phyloP scores from a whole-genome alignment of 176 grass and related monocot genomes.

The Bothriochloa decipiens region DNA sequence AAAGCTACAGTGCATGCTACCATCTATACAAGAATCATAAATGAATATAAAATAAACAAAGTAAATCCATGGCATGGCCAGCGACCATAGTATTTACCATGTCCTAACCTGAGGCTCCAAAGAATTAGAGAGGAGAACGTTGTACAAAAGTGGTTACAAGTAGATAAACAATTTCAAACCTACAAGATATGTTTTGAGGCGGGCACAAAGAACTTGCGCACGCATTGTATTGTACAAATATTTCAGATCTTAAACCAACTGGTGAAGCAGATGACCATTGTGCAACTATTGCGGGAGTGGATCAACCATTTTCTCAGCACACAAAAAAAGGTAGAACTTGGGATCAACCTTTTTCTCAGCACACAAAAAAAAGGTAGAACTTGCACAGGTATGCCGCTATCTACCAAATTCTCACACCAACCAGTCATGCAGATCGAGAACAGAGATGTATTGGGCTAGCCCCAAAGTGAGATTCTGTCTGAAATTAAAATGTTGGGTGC shows the following conservation, averaged over 20 bases:
- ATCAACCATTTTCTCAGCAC: neutral
- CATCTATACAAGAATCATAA: neutral
- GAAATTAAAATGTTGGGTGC: neutral
- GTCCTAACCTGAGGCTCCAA: neutral
- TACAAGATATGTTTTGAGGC: neutral
- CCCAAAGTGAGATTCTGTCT: neutral
- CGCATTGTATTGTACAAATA: neutral
- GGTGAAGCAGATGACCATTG: neutral
- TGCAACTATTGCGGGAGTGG: neutral
- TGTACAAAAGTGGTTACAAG: neutral
- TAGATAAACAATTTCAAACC: neutral
- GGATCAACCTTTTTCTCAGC: neutral
- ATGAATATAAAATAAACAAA: neutral
- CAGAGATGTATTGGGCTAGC: neutral
- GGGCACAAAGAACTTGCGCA: neutral
- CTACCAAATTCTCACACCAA: conserved; percentile 16
- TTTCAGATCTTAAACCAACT: neutral
- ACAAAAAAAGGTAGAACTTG: neutral
- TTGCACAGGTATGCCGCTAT: neutral
- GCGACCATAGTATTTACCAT: neutral
- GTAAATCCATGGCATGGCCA: neutral
- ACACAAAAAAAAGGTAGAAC: neutral
- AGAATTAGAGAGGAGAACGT: neutral
- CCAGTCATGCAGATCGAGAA: neutral
- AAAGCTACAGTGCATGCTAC: neutral